These are phyloP conservation scores for Gossypium arboreum DNA, from an alignment of 345 rosid species.

Conservation along the genomic window DNA sequence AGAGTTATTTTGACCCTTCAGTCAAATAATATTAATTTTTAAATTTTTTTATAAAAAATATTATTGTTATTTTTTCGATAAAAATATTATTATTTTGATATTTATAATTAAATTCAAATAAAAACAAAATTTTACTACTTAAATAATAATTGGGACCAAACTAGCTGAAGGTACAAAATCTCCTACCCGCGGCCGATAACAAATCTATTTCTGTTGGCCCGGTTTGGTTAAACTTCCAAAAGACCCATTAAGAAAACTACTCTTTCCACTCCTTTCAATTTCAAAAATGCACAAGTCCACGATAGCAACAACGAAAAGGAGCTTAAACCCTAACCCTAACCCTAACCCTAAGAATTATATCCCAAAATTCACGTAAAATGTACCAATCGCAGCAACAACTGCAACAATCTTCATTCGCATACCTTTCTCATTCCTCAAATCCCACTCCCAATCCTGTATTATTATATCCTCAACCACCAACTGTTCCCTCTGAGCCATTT, in stretches of 20 bases:
- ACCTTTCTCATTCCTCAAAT: not conserved
- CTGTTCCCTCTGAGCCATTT: not conserved
- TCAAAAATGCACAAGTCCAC: not conserved
- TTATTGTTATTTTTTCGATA: no score
- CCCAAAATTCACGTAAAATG: not conserved
- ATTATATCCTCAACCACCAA: not conserved
- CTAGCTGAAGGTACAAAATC: no score
- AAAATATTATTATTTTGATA: no score
- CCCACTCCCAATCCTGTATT: not conserved
- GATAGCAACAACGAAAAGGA: not conserved
- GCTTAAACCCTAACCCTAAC: not conserved
- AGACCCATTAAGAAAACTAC: not conserved
- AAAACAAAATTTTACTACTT: no score
- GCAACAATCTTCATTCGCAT: not conserved
- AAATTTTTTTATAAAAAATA: no score
- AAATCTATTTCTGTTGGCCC: not conserved
- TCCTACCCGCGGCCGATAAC: not conserved
- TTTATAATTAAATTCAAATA: no score
- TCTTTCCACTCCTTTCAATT: not conserved
- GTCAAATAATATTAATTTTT: no score
- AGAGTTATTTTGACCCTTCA: no score
- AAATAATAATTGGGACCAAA: no score
- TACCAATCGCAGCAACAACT: not conserved
- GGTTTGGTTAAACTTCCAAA: not conserved
- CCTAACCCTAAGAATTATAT: not conserved